Evolutionary conservation across 805 yeast genomes (phyloP), one percentile per base, ranked within the genome.

Genomic region (Wickerhamiella bombiphila): DNA sequence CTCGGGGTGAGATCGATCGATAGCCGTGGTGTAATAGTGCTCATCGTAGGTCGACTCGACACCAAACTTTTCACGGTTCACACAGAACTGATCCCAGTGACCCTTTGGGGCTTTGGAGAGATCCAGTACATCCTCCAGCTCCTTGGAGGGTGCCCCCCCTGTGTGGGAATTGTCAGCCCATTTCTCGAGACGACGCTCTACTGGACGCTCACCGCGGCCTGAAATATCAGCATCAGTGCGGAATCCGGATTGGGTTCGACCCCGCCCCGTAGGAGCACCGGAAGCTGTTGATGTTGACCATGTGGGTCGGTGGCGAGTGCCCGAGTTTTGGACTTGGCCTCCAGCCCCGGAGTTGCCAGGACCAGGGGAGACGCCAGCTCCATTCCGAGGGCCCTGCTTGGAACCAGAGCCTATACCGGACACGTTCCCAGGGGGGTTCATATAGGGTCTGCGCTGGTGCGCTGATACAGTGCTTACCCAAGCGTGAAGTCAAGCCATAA

Each of bases 1-100:
- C 47, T 80, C 81, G 11, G 94, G 91, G 43, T 77, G 80, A 32
- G 66, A 56, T 38, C 65, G 77, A 52, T 85, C 66, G 45, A 74
- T 69, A 44, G 71, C 72, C 0, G 95, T 85, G 18, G 97, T 88
- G 59, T 88, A 88, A 43, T 79, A 63, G 55, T 75, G 74, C 59
- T 88, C 97, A 55, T 86, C 88, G 56, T 69, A 80, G 24, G 82
- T 70, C 0, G 94, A 76, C 46, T 72, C 76, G 35, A 91, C 77
- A 28, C 96, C 96, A 57, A 91, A 91, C 59, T 80, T 78, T 41
- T 74, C 69, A 55, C 81, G 79, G 58, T 91, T 91, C n/a, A 74
- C 88, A 38, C 80, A 79, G 59, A 91, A 91, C 62, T 91, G 98
- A 60, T 91, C 95, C 97, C 97, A 91, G 7, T 55, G 52, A 13